These are phyloP conservation scores for Ambrosia trifida DNA, from an alignment of 129 eudicot genomes.

Conservation along the genomic window DNA sequence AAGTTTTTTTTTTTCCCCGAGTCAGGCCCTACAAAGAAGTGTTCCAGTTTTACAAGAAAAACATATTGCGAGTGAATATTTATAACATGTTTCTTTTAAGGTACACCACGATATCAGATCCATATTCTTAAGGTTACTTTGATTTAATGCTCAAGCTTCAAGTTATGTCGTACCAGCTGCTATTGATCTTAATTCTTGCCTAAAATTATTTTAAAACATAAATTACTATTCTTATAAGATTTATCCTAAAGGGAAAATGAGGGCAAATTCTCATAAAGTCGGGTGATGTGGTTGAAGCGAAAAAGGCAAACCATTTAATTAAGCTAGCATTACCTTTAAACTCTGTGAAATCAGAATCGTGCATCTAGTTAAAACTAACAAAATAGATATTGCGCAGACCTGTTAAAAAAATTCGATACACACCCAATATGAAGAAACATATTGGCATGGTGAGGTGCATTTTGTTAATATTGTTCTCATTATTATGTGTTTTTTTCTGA, in stretches of 20 bases:
- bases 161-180: conserved; percentile 13
- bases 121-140: conserved; percentile 75
- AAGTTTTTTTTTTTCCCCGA: neutral
- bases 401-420: conserved; percentile 79
- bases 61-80: neutral
- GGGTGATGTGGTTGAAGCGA: conserved; percentile 92
- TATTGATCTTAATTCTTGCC: conserved; percentile 10
- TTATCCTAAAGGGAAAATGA: conserved; percentile 95
- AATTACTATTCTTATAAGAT: conserved; percentile 43
- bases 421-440: conserved; percentile 96
- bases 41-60: neutral
- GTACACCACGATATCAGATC: conserved; percentile 89
- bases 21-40: neutral
- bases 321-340: neutral
- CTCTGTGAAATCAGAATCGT: neutral
- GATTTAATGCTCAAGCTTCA: conserved; percentile 78
- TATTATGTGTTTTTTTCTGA: conserved; percentile 31
- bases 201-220: conserved; percentile 1
- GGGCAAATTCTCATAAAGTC: conserved; percentile 92
- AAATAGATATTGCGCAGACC: conserved; percentile 59
- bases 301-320: conserved; percentile 66
- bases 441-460: conserved; percentile 87
- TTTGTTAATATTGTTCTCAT: neutral
- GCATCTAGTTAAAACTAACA: conserved; percentile 22
- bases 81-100: conserved; percentile 40